Conservation (phyloP, 495 filamentous ascomycete species). For the Chlorociboria aeruginascens region DNA sequence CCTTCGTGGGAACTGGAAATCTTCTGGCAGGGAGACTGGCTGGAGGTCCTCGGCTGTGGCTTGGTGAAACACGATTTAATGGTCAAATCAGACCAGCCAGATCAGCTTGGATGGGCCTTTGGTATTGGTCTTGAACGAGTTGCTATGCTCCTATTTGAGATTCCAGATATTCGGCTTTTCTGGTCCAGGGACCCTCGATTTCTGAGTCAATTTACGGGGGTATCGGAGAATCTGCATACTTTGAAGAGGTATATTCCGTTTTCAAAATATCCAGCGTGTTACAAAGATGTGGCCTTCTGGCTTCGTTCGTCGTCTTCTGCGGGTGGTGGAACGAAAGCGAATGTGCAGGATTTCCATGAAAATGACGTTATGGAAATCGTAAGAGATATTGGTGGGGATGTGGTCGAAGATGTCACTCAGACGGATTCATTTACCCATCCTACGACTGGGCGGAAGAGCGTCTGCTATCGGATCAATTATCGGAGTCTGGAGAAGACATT, state of each 20-base stretch:
- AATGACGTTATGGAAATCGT: slow-evolving; percentile 97
- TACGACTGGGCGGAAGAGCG: slow-evolving; percentile 66
- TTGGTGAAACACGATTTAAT: slow-evolving; percentile 73
- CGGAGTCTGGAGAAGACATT: slow-evolving; percentile 80
- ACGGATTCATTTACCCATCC: slow-evolving; percentile 80
- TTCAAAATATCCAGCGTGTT: slow-evolving; percentile 76
- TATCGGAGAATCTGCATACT: slow-evolving; percentile 29
- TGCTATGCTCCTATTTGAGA: slow-evolving; percentile 91
- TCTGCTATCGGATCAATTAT: slow-evolving; percentile 91
- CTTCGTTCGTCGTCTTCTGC: slow-evolving; percentile 44
- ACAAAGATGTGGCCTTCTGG: slow-evolving; percentile 94
- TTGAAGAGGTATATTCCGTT: slow-evolving; percentile 70
- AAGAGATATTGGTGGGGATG: slow-evolving; percentile 62
- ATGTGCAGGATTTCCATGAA: slow-evolving; percentile 55
- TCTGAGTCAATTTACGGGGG: slow-evolving; percentile 59
- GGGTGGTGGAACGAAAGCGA: slow-evolving; percentile 31
- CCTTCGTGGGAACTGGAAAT: slow-evolving; percentile 95
- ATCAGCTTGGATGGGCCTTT: slow-evolving; percentile 87
- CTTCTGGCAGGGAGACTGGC: slow-evolving; percentile 88
- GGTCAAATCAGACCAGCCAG: slow-evolving; percentile 60
- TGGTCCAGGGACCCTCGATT: slow-evolving; percentile 84
- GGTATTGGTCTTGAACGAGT: slow-evolving; percentile 87
- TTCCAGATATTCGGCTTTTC: slow-evolving; percentile 95
- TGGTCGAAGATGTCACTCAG: slow-evolving; percentile 75
- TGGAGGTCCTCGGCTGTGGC: slow-evolving; percentile 91